Base-by-base conservation (phyloP, 2,329 filamentous ascomycete species). In the Colletotrichum ledebouriae region DNA sequence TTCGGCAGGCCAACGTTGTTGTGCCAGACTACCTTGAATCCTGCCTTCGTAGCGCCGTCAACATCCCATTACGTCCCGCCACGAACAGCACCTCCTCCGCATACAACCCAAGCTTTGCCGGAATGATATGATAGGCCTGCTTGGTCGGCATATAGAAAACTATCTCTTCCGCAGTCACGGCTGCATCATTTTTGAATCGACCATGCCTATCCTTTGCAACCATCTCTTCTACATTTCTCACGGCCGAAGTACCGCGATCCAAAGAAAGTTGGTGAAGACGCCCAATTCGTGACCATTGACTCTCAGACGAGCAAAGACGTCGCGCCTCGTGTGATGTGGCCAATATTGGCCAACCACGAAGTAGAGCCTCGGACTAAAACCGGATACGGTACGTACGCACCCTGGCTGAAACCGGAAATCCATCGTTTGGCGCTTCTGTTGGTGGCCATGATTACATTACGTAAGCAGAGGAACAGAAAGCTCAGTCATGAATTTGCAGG, bases 51-150 rank as follows among this genome's bases (percentile, higher is more conserved):
- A 3, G 49, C 29, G 22, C 49, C 49, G 22, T 52, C 29, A 3
- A 52, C 25, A 20, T 34, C 49, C 49, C 49, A 15, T 52, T 52
- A 33, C 49, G 34, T 3, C 49, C 49, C n/a, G 49, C 49, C 49
- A 52, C 49, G 33, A 52, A 52, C 11, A 52, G 49, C 15, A 52
- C 49, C 15, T 52, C 49, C 4, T n/a, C 29, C 13, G 11, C 12
- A 52, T 29, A n/a, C n/a, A n/a, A n/a, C 0, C 25, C 49, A 33
- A 52, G 49, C 29, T 33, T 9, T 2, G 29, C 22, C 33, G 34
- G 33, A n/a, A 52, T 52, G 4, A 13, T 29, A n/a, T 52, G 49
- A 6, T 52, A 52, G 29, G 49, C 25, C 9, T 52, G 49, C 3
- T 33, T 7, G 25, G 34, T n/a, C 49, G 49, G 49, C 49, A 34